phyloP scores from a whole-genome alignment of 2,329 filamentous ascomycete species.

The Fusarium abutilonis region DNA sequence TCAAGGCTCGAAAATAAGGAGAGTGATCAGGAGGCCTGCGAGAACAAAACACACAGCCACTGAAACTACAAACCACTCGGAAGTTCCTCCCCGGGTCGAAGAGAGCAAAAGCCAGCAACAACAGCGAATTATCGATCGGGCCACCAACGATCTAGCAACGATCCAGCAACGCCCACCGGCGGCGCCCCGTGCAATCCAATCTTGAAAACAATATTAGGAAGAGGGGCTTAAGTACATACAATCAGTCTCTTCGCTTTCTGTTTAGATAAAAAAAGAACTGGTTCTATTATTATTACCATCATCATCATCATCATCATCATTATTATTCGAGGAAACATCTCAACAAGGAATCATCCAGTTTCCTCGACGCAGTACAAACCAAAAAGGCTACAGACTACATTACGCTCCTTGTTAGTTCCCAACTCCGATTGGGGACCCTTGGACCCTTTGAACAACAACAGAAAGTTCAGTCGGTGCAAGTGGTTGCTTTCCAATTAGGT shows the following conservation, averaged over 20 bases:
- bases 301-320: neutral
- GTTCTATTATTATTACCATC: no score
- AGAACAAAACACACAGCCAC: conserved; percentile 7
- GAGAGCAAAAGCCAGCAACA: conserved; percentile 25
- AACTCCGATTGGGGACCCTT: conserved; percentile 32
- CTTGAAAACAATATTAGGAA: conserved; percentile 18
- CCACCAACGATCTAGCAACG: conserved; percentile 40
- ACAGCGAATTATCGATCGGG: conserved; percentile 33
- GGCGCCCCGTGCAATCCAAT: conserved; percentile 33
- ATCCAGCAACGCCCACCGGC: conserved; percentile 37
- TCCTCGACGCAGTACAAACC: conserved; percentile 11
- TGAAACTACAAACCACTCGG: neutral
- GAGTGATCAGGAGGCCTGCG: conserved; percentile 22
- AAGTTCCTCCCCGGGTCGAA: conserved; percentile 1
- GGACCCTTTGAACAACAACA: conserved; percentile 33
- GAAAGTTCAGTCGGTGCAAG: conserved; percentile 10
- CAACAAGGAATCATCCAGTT: conserved; percentile 11
- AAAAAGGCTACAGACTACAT: conserved; percentile 14
- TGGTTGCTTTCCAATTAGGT: neutral
- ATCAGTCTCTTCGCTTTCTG: no score
- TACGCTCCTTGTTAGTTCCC: conserved; percentile 25
- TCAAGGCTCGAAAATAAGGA: conserved; percentile 17
- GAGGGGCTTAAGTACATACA: neutral
- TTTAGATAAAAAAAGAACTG: no score
- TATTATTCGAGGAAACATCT: neutral